Base-by-base conservation (phyloP, 331 rosid species). In the Spiraea crenata region DNA sequence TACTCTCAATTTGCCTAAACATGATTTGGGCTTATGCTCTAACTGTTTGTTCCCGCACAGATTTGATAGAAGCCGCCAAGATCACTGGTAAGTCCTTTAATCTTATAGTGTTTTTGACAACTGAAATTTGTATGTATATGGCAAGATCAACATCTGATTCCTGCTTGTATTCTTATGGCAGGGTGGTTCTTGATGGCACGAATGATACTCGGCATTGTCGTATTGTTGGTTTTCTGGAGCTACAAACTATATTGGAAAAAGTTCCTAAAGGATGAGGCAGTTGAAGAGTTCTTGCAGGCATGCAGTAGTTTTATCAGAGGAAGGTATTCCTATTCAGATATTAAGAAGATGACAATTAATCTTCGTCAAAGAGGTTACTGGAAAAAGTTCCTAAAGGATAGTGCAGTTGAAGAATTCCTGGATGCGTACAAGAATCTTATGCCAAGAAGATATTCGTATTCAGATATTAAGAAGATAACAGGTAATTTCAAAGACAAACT, bases 191-290 rank as follows among this genome's bases (percentile, higher is more conserved):
- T 69, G 52, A 19, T 15, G 54, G 44, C 44, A 45, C 64, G 74
- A 42, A 69, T 55, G 73, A 42, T 25, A 2, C 44, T 69, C 9
- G 74, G 74, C 7, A 0, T 55, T 9, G 0, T 3, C 25, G 41
- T 69, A 20, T 42, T 69, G 12, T 4, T 55, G 64, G n/a, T 35
- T 55, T 4, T 69, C 42, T 69, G 51, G 7, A 7, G 73, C 52
- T 69, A 69, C 42, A 69, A 69, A 69, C 3, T 41, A 31, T 55
- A 69, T 16, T 69, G 74, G 64, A 55, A 14, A 55, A 13, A 4
- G 74, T 69, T 69, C 34, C 63, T 9, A 0, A 55, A 41, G 54
- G 16, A 69, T 17, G 54, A 3, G 1, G 54, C 31, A 2, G 63
- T 20, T 0, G 44, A 41, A 14, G 20, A 54, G 55, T 69, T 41